These are phyloP conservation scores for Cordyceps cateniannulata DNA, from an alignment of 2,329 filamentous ascomycete genomes.

Conservation along the genomic window DNA sequence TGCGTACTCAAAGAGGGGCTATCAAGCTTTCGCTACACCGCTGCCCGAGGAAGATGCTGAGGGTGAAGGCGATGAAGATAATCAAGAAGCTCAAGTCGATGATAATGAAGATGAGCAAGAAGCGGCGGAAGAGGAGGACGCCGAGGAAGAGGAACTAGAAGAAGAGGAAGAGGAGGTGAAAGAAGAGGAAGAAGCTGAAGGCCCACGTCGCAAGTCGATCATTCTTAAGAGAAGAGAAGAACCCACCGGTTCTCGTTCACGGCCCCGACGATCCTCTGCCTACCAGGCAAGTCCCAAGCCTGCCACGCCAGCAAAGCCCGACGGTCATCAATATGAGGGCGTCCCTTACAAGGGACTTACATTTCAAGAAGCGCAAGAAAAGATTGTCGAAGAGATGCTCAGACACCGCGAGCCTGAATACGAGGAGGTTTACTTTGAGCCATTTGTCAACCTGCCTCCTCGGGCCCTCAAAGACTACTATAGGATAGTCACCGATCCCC, in stretches of 20 bases:
- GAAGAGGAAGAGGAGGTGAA: slow-evolving; percentile 22
- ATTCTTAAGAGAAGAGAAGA: slow-evolving; percentile 27
- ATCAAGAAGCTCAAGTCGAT: slow-evolving; percentile 24
- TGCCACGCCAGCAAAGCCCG: slow-evolving; percentile 36
- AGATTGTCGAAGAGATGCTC: slow-evolving; percentile 70
- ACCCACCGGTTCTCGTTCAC: slow-evolving; percentile 24
- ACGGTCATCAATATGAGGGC: slow-evolving; percentile 45
- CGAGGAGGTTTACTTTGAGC: slow-evolving; percentile 62
- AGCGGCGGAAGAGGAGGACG: slow-evolving; percentile 23
- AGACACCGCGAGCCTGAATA: slow-evolving; percentile 62
- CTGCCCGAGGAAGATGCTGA: slow-evolving; percentile 48
- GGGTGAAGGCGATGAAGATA: slow-evolving; percentile 22
- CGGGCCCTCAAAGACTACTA: slow-evolving; percentile 80
- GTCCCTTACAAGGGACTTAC: slow-evolving; percentile 62
- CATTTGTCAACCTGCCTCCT: slow-evolving; percentile 73
- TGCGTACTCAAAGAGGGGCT: slow-evolving; percentile 63
- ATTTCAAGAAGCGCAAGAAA: slow-evolving; percentile 82
- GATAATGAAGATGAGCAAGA: slow-evolving; percentile 23
- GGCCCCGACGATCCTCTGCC: slow-evolving; percentile 27
- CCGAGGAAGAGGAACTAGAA: slow-evolving; percentile 34
- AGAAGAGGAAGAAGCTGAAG: slow-evolving; percentile 25
- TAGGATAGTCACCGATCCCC: slow-evolving; percentile 70
- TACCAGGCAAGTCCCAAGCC: slow-evolving; percentile 28
- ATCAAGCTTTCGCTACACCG: slow-evolving; percentile 67
- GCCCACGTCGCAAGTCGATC: slow-evolving; percentile 23